Percentiles rank a stretch among this genome's conserved stretches.
These are phyloP conservation scores for Termitomyces sp. DNA, from an alignment of 768 basidiomycete genomes.

Conservation along the genomic window DNA sequence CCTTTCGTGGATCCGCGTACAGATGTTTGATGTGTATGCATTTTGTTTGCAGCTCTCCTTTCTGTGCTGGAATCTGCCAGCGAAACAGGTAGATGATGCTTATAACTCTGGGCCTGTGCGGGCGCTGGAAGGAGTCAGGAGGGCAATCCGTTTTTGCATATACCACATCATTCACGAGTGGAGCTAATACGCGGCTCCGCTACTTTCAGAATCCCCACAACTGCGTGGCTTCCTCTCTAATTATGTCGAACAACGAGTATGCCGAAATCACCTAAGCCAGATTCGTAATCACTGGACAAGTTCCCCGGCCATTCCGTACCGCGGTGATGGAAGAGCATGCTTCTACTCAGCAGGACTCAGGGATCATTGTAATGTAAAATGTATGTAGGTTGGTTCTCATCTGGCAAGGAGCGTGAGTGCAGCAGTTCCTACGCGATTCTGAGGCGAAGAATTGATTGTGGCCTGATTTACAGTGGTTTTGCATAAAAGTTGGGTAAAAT, in stretches of 20 bases:
- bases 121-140: neutral
- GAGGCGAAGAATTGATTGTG: neutral
- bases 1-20: neutral
- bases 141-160: neutral
- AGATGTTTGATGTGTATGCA: neutral
- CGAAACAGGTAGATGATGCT: neutral
- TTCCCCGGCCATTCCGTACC: no score
- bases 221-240: neutral
- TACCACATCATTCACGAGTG: neutral
- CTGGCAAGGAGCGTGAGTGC: neutral
- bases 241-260: no score
- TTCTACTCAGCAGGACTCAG: no score
- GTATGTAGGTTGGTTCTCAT: neutral
- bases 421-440: neutral
- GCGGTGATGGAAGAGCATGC: no score
- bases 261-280: no score
- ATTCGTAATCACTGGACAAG: no score
- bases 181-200: neutral
- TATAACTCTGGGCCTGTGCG: neutral
- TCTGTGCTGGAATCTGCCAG: neutral
- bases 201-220: neutral
- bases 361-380: no score
- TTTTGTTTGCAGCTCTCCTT: neutral
- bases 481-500: no score
- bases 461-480: neutral